These are phyloP conservation scores for Cystobasidium pallidum DNA, from an alignment of 1,284 basidiomycete genomes.

Conservation along the genomic window DNA sequence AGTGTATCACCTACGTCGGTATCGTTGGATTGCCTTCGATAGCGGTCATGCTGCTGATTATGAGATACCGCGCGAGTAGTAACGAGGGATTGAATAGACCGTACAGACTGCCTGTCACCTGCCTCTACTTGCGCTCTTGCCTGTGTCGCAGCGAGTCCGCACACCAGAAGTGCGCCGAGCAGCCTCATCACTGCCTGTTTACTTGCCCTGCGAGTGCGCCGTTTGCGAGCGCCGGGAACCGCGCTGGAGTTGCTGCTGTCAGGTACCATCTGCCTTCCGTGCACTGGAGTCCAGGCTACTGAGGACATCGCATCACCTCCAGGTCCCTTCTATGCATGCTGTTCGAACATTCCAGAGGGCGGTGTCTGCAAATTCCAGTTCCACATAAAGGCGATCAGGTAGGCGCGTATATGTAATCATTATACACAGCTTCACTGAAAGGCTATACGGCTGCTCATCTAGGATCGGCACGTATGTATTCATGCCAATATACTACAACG, in stretches of 20 bases:
- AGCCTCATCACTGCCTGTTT: neutral
- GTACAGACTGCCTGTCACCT: neutral
- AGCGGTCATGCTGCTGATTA: neutral
- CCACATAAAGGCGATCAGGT: neutral
- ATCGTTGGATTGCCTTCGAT: neutral
- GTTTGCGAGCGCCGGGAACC: neutral
- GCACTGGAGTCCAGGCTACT: too few species aligned
- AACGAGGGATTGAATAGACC: neutral
- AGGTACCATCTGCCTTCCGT: too few species aligned
- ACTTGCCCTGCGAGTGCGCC: neutral
- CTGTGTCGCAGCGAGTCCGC: neutral
- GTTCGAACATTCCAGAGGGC: conserved; percentile 6
- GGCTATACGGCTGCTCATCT: neutral
- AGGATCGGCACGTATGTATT: neutral
- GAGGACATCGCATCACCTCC: neutral
- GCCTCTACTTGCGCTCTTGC: neutral
- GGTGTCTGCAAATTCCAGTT: conserved; percentile 6
- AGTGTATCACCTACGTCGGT: neutral
- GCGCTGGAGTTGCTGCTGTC: neutral
- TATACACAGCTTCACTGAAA: neutral
- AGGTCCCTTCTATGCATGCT: neutral
- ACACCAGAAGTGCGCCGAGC: neutral
- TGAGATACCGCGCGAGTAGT: neutral
- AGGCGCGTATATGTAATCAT: neutral
- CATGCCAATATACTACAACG: neutral